A percentile compares a stretch with the other conserved stretches of the same genome.
Conservation (phyloP, 495 filamentous ascomycete species). For the Penicillium mononematosum region DNA sequence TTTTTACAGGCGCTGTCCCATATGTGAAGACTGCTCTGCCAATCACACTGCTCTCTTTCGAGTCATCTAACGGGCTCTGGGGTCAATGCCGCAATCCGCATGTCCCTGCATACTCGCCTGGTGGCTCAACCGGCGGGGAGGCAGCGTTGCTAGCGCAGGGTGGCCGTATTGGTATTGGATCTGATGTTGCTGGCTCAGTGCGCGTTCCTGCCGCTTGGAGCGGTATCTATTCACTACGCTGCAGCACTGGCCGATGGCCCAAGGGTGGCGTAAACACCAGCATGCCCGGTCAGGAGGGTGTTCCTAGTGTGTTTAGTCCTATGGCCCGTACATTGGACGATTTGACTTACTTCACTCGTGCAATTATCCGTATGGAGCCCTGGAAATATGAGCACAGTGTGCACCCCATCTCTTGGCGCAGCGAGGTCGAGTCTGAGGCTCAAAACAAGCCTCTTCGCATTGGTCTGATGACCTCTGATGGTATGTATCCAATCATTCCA, state of each 20-base stretch:
- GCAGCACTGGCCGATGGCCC: conserved; percentile 94
- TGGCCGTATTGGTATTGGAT: conserved; percentile 88
- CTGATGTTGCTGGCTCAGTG: conserved; percentile 91
- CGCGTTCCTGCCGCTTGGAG: conserved; percentile 86
- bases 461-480: conserved; percentile 78
- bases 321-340: conserved; percentile 90
- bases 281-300: conserved; percentile 93
- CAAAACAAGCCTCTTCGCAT: conserved; percentile 63
- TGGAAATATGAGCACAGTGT: conserved; percentile 90
- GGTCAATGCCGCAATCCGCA: conserved; percentile 83
- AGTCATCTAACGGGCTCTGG: conserved; percentile 88
- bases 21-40: conserved; percentile 97
- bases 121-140: conserved; percentile 90
- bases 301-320: conserved; percentile 85
- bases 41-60: conserved; percentile 86
- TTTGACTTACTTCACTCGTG: conserved; percentile 78
- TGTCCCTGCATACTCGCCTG: conserved; percentile 78
- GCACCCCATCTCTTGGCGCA: conserved; percentile 80
- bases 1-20: conserved; percentile 69
- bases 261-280: conserved; percentile 81
- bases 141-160: conserved; percentile 81
- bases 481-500: conserved; percentile 31
- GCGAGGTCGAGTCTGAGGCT: conserved; percentile 56
- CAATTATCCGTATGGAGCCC: conserved; percentile 77
- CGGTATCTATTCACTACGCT: conserved; percentile 86